Percentiles rank a stretch among this genome's conserved stretches.
Conservation (phyloP, 257 asterid genomes). For the Forsythia suspensa region DNA sequence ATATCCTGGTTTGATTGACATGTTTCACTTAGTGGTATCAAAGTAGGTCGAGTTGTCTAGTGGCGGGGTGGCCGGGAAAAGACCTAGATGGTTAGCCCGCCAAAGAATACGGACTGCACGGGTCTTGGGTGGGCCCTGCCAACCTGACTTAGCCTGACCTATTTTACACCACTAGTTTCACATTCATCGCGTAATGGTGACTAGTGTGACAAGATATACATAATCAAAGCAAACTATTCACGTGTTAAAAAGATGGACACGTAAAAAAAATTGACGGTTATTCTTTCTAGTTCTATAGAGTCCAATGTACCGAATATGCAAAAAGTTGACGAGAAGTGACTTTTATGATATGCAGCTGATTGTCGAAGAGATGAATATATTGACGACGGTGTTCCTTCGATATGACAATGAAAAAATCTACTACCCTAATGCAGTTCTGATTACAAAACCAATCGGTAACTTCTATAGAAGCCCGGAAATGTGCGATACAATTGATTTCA, state of each 20-base stretch:
- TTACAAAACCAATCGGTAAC: conserved; percentile 61
- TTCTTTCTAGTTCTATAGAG: too few relatives aligned
- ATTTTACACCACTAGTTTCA: too few relatives aligned
- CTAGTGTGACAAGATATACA: too few relatives aligned
- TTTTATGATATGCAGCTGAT: conserved; percentile 35
- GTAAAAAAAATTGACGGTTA: too few relatives aligned
- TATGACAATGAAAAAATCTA: conserved; percentile 63
- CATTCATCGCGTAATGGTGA: neutral
- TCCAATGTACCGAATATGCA: too few relatives aligned
- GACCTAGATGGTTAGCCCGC: neutral
- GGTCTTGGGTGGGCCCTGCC: too few relatives aligned
- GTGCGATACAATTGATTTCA: conserved; percentile 48
- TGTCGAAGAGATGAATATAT: conserved; percentile 73
- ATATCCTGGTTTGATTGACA: too few relatives aligned
- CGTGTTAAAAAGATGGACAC: neutral
- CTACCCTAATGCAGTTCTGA: conserved; percentile 55
- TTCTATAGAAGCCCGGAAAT: conserved; percentile 74
- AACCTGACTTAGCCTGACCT: too few relatives aligned
- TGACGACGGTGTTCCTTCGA: conserved; percentile 62
- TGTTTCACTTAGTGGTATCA: neutral
- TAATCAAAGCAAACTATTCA: too few relatives aligned
- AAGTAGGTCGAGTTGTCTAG: neutral
- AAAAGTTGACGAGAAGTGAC: neutral
- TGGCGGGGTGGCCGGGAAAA: too few relatives aligned
- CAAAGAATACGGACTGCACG: neutral